Base-by-base conservation (phyloP, 2,329 filamentous ascomycete species). In the Ramularia collo-cygni region DNA sequence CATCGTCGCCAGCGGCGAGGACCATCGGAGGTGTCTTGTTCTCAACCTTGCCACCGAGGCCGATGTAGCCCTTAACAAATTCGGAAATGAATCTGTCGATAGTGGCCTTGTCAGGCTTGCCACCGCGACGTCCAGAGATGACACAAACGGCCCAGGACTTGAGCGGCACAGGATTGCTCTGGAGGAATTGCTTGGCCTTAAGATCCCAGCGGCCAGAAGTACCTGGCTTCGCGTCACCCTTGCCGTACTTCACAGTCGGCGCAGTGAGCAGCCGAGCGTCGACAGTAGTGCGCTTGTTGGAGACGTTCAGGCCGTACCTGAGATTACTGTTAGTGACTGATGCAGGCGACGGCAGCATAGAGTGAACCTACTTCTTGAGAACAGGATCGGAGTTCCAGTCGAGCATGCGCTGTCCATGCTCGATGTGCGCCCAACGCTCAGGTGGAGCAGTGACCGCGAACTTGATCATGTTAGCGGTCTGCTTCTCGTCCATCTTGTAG, bases 381-480 rank as follows among this genome's bases (percentile, higher is more conserved):
- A 83, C 81, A 0, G 72, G 75, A 50, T 98, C 92, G 0, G 72
- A 57, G 1, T 55, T 50, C 78, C 86, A 92, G 8, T 78, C 67
- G 0, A 90, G 70, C 49, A 83, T 74, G 0, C 66, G 57, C 7
- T 95, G 75, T 12, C 83, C 83, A 3, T 74, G 60, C 35, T 79
- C 66, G 51, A 96, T 88, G 14, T 83, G 77, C 0, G 60, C 53
- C 50, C 77, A 75, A n/a, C 92, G 84, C 19, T 79, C 60, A 0
- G 61, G 59, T 0, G 92, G 92, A 1, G 81, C 75, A 4, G 83
- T 86, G 4, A 95, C 90, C 0, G 90, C 89, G 54, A 90, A 87
- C 62, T 84, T 90, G 68, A 98, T 95, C 92, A 98, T 98, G 4
- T 74, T 66, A 0, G 81, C 68, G 0, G 90, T 95, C 65, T 94